Percentiles rank a stretch among this genome's conserved stretches.
Conservation (phyloP, 2,329 filamentous ascomycete genomes). For the Ophiobolus disseminans region DNA sequence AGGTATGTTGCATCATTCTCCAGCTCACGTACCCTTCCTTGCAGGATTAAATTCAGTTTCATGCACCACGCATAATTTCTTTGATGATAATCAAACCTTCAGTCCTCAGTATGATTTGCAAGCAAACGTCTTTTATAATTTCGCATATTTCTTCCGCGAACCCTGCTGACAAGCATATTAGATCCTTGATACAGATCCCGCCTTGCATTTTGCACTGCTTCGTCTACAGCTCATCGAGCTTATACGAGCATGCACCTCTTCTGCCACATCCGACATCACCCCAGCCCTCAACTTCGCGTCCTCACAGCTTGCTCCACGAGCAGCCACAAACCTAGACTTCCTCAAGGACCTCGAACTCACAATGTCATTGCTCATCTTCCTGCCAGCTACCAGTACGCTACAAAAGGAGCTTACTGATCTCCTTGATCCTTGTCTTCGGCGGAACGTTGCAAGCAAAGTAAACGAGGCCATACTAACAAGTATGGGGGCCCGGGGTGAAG, state of each 20-base stretch:
- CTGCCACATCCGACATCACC: slow-evolving; percentile 73
- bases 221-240: slow-evolving; percentile 93
- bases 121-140: slow-evolving; percentile 15
- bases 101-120: slow-evolving; percentile 80
- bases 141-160: slow-evolving; percentile 11
- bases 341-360: slow-evolving; percentile 88
- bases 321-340: slow-evolving; percentile 80
- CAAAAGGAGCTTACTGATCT: slow-evolving; percentile 77
- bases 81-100: slow-evolving; percentile 90
- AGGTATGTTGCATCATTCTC: slow-evolving; percentile 67
- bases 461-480: slow-evolving; percentile 85
- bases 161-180: slow-evolving; percentile 52
- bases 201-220: slow-evolving; percentile 87
- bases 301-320: slow-evolving; percentile 83
- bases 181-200: slow-evolving; percentile 85
- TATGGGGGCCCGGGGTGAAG: slow-evolving; percentile 76
- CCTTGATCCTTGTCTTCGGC: slow-evolving; percentile 78
- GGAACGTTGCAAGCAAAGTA: slow-evolving; percentile 83
- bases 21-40: slow-evolving; percentile 46
- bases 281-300: slow-evolving; percentile 88
- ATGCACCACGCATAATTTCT: slow-evolving; percentile 99
- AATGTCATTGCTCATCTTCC: slow-evolving; percentile 90
- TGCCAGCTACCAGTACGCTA: slow-evolving; percentile 70
- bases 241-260: slow-evolving; percentile 76
- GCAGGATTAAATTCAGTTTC: slow-evolving; percentile 96